Evolutionary conservation across 257 asterid genomes (phyloP).

Genomic region (Schizonepeta tenuifolia): DNA sequence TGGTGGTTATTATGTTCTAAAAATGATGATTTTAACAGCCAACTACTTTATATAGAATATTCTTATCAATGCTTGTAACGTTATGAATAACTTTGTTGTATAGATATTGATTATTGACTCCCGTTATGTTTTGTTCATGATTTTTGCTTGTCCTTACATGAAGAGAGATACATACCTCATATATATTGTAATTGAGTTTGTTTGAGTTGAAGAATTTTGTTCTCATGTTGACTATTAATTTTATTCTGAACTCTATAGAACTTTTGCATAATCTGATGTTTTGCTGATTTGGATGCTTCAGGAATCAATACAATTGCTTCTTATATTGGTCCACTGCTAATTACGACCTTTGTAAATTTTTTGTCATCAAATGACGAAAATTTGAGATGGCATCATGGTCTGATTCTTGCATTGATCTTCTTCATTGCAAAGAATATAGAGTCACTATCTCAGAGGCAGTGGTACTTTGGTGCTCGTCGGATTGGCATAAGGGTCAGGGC

Average conservation of each 20-base stretch:
- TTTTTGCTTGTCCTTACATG: background rate
- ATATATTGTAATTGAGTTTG: background rate
- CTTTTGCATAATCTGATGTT: background rate
- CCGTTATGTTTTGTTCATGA: background rate
- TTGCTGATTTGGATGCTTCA: slow-evolving; percentile 35
- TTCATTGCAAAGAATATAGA: slow-evolving; percentile 77
- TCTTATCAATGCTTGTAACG: background rate
- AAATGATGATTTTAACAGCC: background rate
- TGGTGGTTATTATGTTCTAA: background rate
- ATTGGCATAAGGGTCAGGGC: slow-evolving; percentile 74
- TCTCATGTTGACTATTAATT: background rate
- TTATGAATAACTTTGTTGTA: background rate
- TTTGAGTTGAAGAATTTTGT: background rate
- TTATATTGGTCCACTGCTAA: slow-evolving; percentile 75
- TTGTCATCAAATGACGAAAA: slow-evolving; percentile 53
- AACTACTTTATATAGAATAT: slow-evolving; percentile 1
- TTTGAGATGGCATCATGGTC: slow-evolving; percentile 55
- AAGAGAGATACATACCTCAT: background rate
- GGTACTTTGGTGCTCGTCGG: slow-evolving; percentile 88
- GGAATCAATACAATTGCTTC: slow-evolving; percentile 81
- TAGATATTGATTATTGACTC: background rate
- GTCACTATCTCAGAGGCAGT: slow-evolving; percentile 83
- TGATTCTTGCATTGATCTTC: slow-evolving; percentile 66
- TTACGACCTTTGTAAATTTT: slow-evolving; percentile 79
- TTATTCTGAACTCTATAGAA: background rate